phyloP scores from a whole-genome alignment of 2,329 filamentous ascomycete genomes.

The Aspergillus brunneoviolaceus region DNA sequence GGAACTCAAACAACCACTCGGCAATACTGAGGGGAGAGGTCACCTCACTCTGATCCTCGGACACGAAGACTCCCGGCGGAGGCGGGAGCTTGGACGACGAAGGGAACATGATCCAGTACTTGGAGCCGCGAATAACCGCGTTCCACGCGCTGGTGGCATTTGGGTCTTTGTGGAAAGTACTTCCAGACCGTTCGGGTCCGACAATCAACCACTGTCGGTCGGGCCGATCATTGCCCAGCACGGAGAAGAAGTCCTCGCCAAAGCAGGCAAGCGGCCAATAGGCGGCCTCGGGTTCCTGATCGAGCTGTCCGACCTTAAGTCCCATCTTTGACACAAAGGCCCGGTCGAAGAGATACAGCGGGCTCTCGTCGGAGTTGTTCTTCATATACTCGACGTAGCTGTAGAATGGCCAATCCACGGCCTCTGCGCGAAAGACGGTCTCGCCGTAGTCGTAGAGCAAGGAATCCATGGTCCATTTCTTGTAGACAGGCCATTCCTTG shows the following conservation, averaged over 20 bases:
- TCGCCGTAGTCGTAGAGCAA: slow-evolving; percentile 65
- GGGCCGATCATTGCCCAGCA: slow-evolving; percentile 74
- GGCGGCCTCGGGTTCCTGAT: slow-evolving; percentile 48
- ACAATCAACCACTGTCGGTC: slow-evolving; percentile 92
- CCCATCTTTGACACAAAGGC: slow-evolving; percentile 84
- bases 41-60: slow-evolving; percentile 85
- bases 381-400: slow-evolving; percentile 81
- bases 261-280: slow-evolving; percentile 87
- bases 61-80: slow-evolving; percentile 88
- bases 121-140: slow-evolving; percentile 81
- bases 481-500: slow-evolving; percentile 75
- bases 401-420: slow-evolving; percentile 86
- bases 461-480: slow-evolving; percentile 69
- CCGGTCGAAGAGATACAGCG: slow-evolving; percentile 88
- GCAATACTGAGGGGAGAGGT: slow-evolving; percentile 92
- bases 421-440: slow-evolving; percentile 80
- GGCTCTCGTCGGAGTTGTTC: slow-evolving; percentile 78
- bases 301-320: slow-evolving; percentile 56
- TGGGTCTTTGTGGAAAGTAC: slow-evolving; percentile 87
- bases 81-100: slow-evolving; percentile 60
- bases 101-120: slow-evolving; percentile 99
- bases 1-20: slow-evolving; percentile 93
- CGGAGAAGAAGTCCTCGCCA: slow-evolving; percentile 78
- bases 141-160: slow-evolving; percentile 83
- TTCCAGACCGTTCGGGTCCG: slow-evolving; percentile 81